Evolutionary conservation across 164 flowering plant genomes (phyloP).

Genomic region (Malania oleifera): DNA sequence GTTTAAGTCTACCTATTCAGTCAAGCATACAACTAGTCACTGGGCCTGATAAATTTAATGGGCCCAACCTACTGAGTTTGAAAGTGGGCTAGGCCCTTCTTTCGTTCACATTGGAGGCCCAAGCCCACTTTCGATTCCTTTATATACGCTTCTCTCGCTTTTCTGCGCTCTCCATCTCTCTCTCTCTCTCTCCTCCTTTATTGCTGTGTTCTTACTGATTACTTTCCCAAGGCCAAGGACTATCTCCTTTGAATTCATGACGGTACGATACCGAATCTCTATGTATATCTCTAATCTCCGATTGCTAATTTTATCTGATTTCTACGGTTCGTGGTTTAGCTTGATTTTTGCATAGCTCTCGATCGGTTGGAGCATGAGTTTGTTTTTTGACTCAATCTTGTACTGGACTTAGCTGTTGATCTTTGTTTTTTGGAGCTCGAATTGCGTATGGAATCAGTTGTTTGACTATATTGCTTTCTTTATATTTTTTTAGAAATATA

Average conservation of each 20-base stretch:
- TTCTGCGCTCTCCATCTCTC: background rate
- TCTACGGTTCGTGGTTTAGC: background rate
- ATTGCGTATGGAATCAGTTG: too few species aligned
- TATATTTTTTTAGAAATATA: too few species aligned
- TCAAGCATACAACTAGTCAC: too few species aligned
- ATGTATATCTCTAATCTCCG: background rate
- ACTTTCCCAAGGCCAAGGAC: slow-evolving; percentile 7
- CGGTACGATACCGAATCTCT: slow-evolving; percentile 24
- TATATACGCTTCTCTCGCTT: background rate
- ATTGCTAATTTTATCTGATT: background rate
- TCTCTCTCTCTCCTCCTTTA: slow-evolving; percentile 9
- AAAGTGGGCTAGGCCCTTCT: too few species aligned
- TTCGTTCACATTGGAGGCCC: background rate
- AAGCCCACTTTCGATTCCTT: background rate
- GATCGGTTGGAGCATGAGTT: too few species aligned
- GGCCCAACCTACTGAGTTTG: too few species aligned
- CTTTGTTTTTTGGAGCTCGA: too few species aligned
- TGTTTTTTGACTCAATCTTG: too few species aligned
- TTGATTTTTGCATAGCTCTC: background rate
- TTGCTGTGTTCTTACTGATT: background rate
- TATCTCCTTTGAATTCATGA: slow-evolving; percentile 26
- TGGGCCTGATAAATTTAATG: too few species aligned
- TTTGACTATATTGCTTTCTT: too few species aligned
- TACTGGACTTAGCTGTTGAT: too few species aligned
- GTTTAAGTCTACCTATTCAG: too few species aligned